phyloP scores from a whole-genome alignment of 2,329 filamentous ascomycete species.

The Phyllosticta citriasiana region DNA sequence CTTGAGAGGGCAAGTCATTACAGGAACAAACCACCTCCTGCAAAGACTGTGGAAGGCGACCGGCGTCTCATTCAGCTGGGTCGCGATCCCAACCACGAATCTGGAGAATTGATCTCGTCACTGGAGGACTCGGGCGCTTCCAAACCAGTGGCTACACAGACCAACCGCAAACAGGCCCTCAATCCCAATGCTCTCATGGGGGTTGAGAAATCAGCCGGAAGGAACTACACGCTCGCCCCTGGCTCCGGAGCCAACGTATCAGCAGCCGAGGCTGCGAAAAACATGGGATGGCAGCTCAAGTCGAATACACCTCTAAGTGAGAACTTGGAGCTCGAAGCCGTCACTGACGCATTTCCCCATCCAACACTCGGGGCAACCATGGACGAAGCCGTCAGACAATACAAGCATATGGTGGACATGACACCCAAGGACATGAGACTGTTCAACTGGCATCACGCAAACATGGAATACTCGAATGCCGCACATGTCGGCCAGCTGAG shows the following conservation, averaged over 20 bases:
- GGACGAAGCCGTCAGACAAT: slow-evolving; percentile 84
- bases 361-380: slow-evolving; percentile 85
- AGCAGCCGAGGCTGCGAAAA: slow-evolving; percentile 65
- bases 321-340: slow-evolving; percentile 60
- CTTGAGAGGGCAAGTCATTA: slow-evolving; percentile 85
- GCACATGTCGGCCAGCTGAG: slow-evolving; percentile 79
- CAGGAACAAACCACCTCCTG: slow-evolving; percentile 64
- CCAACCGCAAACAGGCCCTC: slow-evolving; percentile 12
- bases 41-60: slow-evolving; percentile 71
- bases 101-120: slow-evolving; percentile 58
- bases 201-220: slow-evolving; percentile 56
- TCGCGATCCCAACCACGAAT: slow-evolving; percentile 53
- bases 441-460: slow-evolving; percentile 97
- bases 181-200: slow-evolving; percentile 35
- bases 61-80: slow-evolving; percentile 72
- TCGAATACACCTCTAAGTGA: slow-evolving; percentile 49
- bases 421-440: slow-evolving; percentile 79
- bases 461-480: slow-evolving; percentile 95
- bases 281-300: slow-evolving; percentile 74
- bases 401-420: slow-evolving; percentile 71
- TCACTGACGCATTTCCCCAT: slow-evolving; percentile 49
- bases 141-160: slow-evolving; percentile 36
- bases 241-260: slow-evolving; percentile 59
- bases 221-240: slow-evolving; percentile 56
- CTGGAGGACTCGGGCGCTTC: slow-evolving; percentile 58